Conservation (phyloP, 306 rosid genomes). For the Rubus parviflorus region DNA sequence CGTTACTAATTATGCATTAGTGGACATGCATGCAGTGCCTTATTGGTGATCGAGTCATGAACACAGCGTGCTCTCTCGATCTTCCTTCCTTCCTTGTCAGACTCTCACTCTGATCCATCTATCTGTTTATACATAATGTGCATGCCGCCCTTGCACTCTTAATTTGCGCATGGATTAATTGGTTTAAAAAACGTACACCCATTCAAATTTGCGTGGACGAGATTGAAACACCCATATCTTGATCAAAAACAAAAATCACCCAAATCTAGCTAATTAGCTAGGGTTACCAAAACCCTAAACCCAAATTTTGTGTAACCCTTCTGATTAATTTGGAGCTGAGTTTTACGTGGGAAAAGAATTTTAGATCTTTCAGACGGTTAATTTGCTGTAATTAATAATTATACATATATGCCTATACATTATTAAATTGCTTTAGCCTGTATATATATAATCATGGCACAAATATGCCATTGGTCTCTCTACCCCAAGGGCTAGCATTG, state of each 20-base stretch:
- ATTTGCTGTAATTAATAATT: too few relatives aligned
- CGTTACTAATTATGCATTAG: not conserved
- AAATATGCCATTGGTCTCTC: too few relatives aligned
- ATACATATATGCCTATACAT: too few relatives aligned
- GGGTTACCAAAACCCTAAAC: not conserved
- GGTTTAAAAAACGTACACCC: slow-evolving; percentile 5
- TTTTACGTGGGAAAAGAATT: not conserved
- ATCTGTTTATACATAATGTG: too few relatives aligned
- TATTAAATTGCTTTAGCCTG: too few relatives aligned
- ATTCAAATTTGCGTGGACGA: not conserved
- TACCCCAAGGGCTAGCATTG: too few relatives aligned
- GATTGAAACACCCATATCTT: not conserved
- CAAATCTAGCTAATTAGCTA: too few relatives aligned
- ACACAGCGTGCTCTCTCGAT: slow-evolving; percentile 12
- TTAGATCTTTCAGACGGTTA: not conserved
- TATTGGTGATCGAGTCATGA: slow-evolving; percentile 1
- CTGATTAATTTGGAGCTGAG: too few relatives aligned
- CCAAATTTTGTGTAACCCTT: not conserved
- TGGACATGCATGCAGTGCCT: not conserved
- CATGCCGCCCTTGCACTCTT: not conserved
- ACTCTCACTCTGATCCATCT: slow-evolving; percentile 40
- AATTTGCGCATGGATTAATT: too few relatives aligned
- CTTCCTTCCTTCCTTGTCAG: slow-evolving; percentile 35
- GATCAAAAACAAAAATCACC: too few relatives aligned
- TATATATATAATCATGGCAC: too few relatives aligned